A percentile compares a stretch with the other conserved stretches of the same genome.
Conservation (phyloP, 2,329 filamentous ascomycete genomes). For the Pseudogymnoascus sp. region DNA sequence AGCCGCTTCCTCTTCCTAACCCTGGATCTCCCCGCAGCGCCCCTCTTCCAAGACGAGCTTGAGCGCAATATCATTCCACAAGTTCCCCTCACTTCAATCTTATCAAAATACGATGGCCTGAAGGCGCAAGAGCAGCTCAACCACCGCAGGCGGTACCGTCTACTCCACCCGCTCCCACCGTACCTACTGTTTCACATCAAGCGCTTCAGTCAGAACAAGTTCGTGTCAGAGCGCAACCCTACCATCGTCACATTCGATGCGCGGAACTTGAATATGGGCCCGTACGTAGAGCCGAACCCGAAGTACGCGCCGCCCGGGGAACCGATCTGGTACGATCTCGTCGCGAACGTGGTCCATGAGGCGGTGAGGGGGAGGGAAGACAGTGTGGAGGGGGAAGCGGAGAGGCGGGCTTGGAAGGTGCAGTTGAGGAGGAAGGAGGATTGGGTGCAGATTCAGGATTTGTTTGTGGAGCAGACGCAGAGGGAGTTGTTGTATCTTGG, state of each 20-base stretch:
- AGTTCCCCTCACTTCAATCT: constrained; percentile 70
- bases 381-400: constrained; percentile 77
- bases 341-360: constrained; percentile 89
- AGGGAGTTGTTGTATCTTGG: constrained; percentile 85
- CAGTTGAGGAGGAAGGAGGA: constrained; percentile 73
- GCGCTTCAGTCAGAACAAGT: constrained; percentile 94
- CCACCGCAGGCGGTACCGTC: constrained; percentile 78
- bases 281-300: constrained; percentile 85
- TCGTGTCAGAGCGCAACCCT: constrained; percentile 89
- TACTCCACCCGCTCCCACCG: constrained; percentile 83
- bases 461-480: constrained; percentile 85
- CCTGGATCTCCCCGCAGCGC: constrained; percentile 81
- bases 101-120: constrained; percentile 88
- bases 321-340: constrained; percentile 89
- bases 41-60: constrained; percentile 90
- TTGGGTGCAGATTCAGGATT: constrained; percentile 89
- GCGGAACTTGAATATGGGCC: constrained; percentile 73
- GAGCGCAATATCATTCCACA: constrained; percentile 96
- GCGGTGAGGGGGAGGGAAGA: constrained; percentile 70
- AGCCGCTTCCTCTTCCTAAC: constrained; percentile 86
- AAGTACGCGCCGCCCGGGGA: constrained; percentile 61
- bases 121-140: constrained; percentile 82
- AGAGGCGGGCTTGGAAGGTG: constrained; percentile 88
- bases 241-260: constrained; percentile 97
- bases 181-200: constrained; percentile 94